Evolutionary conservation across 1,284 basidiomycete genomes (phyloP).

Genomic region (Ceratobasidium papillatum): DNA sequence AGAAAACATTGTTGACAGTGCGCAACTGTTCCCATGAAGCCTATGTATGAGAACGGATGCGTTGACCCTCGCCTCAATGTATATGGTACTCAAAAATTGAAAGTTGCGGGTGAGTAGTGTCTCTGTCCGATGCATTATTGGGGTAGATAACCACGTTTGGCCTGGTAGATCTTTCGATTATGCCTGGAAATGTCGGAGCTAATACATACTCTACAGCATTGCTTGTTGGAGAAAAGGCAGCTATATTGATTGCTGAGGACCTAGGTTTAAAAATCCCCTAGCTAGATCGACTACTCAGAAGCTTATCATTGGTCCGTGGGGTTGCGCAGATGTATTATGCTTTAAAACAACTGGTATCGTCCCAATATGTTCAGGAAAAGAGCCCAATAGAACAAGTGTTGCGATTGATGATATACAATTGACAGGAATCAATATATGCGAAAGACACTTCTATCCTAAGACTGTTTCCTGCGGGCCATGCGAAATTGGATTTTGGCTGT

Average conservation of each 20-base stretch:
- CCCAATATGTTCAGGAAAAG: too few species aligned
- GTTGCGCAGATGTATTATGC: too few species aligned
- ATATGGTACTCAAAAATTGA: slow-evolving; percentile 53
- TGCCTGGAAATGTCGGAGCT: slow-evolving; percentile 8
- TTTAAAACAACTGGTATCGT: too few species aligned
- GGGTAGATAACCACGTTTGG: neutral
- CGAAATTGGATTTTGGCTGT: too few species aligned
- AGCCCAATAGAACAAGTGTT: too few species aligned
- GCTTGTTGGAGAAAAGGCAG: slow-evolving; percentile 29
- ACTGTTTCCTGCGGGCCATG: too few species aligned
- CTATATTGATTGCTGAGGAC: slow-evolving; percentile 33
- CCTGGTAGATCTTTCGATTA: neutral
- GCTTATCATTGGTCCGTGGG: too few species aligned
- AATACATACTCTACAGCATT: slow-evolving; percentile 20
- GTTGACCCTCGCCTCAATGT: slow-evolving; percentile 53
- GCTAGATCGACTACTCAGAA: neutral
- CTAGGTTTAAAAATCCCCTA: neutral
- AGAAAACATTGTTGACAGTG: slow-evolving; percentile 1
- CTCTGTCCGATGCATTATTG: neutral
- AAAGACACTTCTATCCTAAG: too few species aligned
- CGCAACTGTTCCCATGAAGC: slow-evolving; percentile 53
- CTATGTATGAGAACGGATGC: slow-evolving; percentile 53
- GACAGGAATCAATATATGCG: too few species aligned
- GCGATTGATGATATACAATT: too few species aligned
- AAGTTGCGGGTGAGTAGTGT: slow-evolving; percentile 28